These are phyloP conservation scores for Ilyonectria sp. DNA, from an alignment of 2,329 filamentous ascomycete species.

Conservation along the genomic window DNA sequence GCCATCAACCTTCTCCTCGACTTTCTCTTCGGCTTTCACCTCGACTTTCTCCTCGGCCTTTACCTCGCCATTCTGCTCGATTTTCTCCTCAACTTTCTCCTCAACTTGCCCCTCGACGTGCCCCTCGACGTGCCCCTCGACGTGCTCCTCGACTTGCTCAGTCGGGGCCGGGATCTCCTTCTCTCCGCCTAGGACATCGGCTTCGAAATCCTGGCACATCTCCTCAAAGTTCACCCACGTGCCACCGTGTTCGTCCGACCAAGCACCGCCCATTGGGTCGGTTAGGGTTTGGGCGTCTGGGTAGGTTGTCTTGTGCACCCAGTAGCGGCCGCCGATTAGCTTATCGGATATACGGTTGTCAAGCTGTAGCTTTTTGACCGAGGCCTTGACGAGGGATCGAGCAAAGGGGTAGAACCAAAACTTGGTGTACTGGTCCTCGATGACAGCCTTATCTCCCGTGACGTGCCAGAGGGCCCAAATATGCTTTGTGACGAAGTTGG, in stretches of 20 bases:
- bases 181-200: slow-evolving; percentile 45
- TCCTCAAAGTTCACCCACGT: slow-evolving; percentile 48
- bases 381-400: slow-evolving; percentile 27
- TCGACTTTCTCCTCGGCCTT: no score
- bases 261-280: slow-evolving; percentile 39
- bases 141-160: no score
- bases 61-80: no score
- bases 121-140: no score
- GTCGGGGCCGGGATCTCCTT: neutral
- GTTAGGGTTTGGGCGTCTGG: slow-evolving; percentile 29
- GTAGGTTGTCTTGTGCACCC: slow-evolving; percentile 31
- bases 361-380: slow-evolving; percentile 21
- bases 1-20: no score
- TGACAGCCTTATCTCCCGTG: slow-evolving; percentile 33
- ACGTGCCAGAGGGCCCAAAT: slow-evolving; percentile 37
- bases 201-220: slow-evolving; percentile 47
- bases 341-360: slow-evolving; percentile 21
- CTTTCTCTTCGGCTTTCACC: no score
- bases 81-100: no score
- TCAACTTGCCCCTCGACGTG: no score
- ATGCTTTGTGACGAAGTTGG: slow-evolving; percentile 52
- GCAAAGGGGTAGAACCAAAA: slow-evolving; percentile 37
- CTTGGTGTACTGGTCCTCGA: slow-evolving; percentile 34
- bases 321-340: slow-evolving; percentile 31
- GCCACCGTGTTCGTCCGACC: slow-evolving; percentile 35